Evolutionary conservation across 345 rosid species (phyloP).

Genomic region (rapeseed (Brassica napus)): Da-Ae NC_063442.1:32461501-32462000

Average conservation of each 20-base stretch:
- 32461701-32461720: background rate
- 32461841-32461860: slow-evolving; percentile 14
- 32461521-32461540: too few relatives aligned
- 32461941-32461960: slow-evolving; percentile 9
- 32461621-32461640: too few relatives aligned
- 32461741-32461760: background rate
- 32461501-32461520: too few relatives aligned
- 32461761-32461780: background rate
- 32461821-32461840: slow-evolving; percentile 16
- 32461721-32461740: background rate
- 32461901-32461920: slow-evolving; percentile 31
- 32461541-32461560: too few relatives aligned
- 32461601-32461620: too few relatives aligned
- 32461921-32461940: slow-evolving; percentile 9
- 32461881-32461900: slow-evolving; percentile 25
- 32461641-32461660: background rate
- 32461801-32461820: slow-evolving; percentile 33
- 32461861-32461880: slow-evolving; percentile 33
- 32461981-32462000: slow-evolving; percentile 20
- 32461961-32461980: slow-evolving; percentile 8
- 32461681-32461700: background rate
- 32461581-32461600: too few relatives aligned
- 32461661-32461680: background rate
- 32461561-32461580: too few relatives aligned
- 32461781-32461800: slow-evolving; percentile 8